These are phyloP conservation scores for Apophysomyces variabilis DNA, from an alignment of 371 early-diverging fungal genomes.

Conservation along the genomic window DNA sequence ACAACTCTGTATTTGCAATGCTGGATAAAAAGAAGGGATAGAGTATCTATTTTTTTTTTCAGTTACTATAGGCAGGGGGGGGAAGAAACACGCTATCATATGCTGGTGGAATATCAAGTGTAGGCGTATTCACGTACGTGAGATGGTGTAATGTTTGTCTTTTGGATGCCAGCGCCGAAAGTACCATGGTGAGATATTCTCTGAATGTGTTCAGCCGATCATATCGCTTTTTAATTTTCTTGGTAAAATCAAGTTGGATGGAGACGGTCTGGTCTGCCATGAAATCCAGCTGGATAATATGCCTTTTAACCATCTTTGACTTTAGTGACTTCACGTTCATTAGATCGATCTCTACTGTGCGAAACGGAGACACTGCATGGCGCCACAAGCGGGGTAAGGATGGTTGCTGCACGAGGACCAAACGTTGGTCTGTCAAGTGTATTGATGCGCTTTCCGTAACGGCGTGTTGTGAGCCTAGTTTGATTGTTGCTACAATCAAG, in stretches of 20 bases:
- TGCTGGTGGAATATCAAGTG: background rate
- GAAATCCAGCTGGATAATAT: conserved; percentile 1
- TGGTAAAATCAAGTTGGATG: conserved; percentile 15
- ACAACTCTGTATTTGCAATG: background rate
- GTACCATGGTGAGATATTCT: conserved; percentile 22
- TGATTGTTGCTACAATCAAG: conserved; percentile 6
- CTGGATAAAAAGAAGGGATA: background rate
- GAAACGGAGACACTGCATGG: conserved; percentile 1
- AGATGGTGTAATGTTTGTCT: background rate
- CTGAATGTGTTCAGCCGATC: conserved; percentile 16
- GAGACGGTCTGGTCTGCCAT: background rate
- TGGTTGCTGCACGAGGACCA: conserved; percentile 16
- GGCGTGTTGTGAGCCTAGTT: background rate
- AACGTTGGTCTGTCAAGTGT: conserved; percentile 16
- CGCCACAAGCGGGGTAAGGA: background rate
- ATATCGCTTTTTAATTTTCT: conserved; percentile 2
- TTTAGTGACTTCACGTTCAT: conserved; percentile 17
- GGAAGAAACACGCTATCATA: conserved; percentile 4
- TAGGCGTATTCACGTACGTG: background rate
- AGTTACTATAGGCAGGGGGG: background rate
- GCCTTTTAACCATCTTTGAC: conserved; percentile 1
- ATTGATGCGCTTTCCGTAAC: conserved; percentile 15
- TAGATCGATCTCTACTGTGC: conserved; percentile 17
- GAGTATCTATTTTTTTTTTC: background rate
- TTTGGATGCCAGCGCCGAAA: conserved; percentile 11